These are phyloP conservation scores for Drosera capensis DNA, from an alignment of 148 eudicot species.

Conservation along the genomic window DNA sequence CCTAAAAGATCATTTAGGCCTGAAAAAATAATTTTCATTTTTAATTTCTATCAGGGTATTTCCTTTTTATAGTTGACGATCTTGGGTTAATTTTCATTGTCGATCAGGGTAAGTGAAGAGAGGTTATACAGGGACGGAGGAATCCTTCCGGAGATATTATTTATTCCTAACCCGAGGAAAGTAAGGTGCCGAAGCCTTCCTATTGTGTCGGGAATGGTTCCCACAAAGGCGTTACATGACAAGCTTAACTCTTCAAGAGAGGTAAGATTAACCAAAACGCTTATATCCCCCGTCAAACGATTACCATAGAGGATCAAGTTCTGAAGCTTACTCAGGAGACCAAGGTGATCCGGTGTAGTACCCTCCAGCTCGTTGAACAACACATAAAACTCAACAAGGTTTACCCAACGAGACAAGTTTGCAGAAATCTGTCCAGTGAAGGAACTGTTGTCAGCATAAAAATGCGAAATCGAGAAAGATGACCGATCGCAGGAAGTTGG, in stretches of 20 bases:
- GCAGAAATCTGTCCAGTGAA: conserved; percentile 9
- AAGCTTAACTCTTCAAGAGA: not conserved
- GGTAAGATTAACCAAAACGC: conserved; percentile 13
- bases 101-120: conserved; percentile 6
- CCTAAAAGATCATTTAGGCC: no score
- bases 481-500: conserved; percentile 10
- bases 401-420: conserved; percentile 2
- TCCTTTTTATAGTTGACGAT: no score
- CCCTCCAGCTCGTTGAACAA: conserved; percentile 7
- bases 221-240: not conserved
- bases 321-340: conserved; percentile 4
- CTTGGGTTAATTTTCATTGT: no score
- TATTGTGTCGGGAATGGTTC: conserved; percentile 9
- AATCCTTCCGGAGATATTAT: conserved; percentile 8
- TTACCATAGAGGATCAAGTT: not conserved
- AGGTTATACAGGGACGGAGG: conserved; percentile 18
- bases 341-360: conserved; percentile 4
- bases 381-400: not conserved
- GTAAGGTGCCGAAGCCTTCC: conserved; percentile 5
- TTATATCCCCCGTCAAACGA: conserved; percentile 6
- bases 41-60: no score
- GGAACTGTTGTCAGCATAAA: not conserved
- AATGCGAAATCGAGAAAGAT: not conserved
- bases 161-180: not conserved
- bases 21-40: no score